Conservation (phyloP, 257 asterid genomes). For the Fraxinus pennsylvanica region DNA sequence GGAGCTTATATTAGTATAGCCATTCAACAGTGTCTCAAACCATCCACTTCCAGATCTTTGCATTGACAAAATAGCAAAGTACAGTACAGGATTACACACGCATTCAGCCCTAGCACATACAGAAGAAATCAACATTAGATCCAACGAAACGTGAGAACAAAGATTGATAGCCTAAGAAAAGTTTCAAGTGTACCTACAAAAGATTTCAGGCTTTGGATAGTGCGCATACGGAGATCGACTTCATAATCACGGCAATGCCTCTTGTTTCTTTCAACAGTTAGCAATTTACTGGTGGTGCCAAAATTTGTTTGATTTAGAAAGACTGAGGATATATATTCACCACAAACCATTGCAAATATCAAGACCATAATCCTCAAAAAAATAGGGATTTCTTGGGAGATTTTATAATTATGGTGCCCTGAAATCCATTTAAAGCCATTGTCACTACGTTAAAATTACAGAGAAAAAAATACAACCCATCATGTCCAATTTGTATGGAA, state of each 20-base stretch:
- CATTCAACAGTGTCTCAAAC: slow-evolving; percentile 90
- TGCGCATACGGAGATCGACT: slow-evolving; percentile 60
- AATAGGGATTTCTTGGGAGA: slow-evolving; percentile 71
- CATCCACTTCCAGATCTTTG: slow-evolving; percentile 99
- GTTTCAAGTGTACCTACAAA: slow-evolving; percentile 47
- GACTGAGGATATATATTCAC: slow-evolving; percentile 68
- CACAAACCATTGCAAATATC: slow-evolving; percentile 65
- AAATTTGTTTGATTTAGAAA: slow-evolving; percentile 62
- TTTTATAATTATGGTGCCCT: slow-evolving; percentile 64
- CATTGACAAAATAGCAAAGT: slow-evolving; percentile 77
- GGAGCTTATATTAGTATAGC: slow-evolving; percentile 81
- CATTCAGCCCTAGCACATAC: slow-evolving; percentile 64
- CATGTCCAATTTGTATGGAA: neutral
- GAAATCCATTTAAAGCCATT: slow-evolving; percentile 16
- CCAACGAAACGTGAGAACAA: neutral
- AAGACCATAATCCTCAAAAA: slow-evolving; percentile 63
- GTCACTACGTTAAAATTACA: neutral
- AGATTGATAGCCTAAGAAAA: neutral
- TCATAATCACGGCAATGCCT: slow-evolving; percentile 37
- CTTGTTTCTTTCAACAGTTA: slow-evolving; percentile 36
- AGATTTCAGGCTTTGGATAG: slow-evolving; percentile 80
- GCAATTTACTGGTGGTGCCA: slow-evolving; percentile 32
- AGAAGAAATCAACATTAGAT: neutral
- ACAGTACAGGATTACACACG: slow-evolving; percentile 75
- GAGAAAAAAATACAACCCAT: neutral